A percentile compares a stretch with the other conserved stretches of the same genome.
These are phyloP conservation scores for Falciphora oryzae DNA, from an alignment of 2,329 filamentous ascomycete genomes.

Conservation along the genomic window DNA sequence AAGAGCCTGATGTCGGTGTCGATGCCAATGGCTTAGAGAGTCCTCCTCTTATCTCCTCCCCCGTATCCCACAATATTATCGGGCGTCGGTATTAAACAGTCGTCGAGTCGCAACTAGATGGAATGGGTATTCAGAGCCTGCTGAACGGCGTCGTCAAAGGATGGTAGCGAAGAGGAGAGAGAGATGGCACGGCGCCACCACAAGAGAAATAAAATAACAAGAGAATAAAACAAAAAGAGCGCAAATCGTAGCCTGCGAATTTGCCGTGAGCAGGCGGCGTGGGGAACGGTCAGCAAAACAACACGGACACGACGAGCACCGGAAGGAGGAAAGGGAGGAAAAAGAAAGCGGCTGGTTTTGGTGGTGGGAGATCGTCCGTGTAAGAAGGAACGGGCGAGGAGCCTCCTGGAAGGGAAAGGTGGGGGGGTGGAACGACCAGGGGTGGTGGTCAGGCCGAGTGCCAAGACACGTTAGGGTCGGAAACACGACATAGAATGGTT, in stretches of 20 bases:
- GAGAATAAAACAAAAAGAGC: slow-evolving; percentile 20
- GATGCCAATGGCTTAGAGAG: neutral
- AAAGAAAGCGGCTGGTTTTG: neutral
- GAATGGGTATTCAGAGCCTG: slow-evolving; percentile 44
- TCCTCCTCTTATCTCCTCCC: slow-evolving; percentile 6
- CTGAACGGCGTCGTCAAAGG: slow-evolving; percentile 35
- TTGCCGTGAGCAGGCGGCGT: slow-evolving; percentile 19
- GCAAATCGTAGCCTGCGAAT: slow-evolving; percentile 29
- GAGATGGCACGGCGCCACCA: slow-evolving; percentile 13
- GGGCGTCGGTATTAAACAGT: slow-evolving; percentile 8
- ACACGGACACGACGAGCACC: slow-evolving; percentile 16
- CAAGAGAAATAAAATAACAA: slow-evolving; percentile 12
- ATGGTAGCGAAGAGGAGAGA: slow-evolving; percentile 21
- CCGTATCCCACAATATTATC: slow-evolving; percentile 7
- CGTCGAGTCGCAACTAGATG: neutral
- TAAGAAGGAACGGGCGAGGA: slow-evolving; percentile 12
- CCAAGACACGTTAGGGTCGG: slow-evolving; percentile 28
- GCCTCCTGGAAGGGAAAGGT: slow-evolving; percentile 9
- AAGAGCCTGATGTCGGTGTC: neutral
- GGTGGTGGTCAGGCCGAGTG: slow-evolving; percentile 26
- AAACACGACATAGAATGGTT: slow-evolving; percentile 29
- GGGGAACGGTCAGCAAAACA: slow-evolving; percentile 29
- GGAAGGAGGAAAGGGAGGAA: slow-evolving; percentile 14
- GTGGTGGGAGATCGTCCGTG: neutral
- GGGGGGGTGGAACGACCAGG: slow-evolving; percentile 18